A percentile compares a stretch with the other conserved stretches of the same genome.
Evolutionary conservation across 1,284 basidiomycete species (phyloP).

Genomic region (Volvariella volvacea): DNA sequence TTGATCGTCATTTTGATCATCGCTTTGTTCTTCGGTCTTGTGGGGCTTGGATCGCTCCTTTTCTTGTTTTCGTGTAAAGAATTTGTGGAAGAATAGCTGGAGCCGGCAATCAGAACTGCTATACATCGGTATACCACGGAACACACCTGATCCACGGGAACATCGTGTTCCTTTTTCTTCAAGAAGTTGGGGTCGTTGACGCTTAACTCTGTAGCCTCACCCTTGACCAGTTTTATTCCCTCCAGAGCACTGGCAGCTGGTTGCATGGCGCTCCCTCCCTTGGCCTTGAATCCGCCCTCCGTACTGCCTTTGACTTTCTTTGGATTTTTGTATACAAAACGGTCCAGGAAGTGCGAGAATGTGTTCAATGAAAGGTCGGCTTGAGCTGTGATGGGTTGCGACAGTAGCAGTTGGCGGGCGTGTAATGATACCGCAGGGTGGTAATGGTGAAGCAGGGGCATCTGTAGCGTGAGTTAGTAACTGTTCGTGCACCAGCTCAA

Average conservation of each 20-base stretch:
- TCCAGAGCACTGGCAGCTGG: conserved; percentile 69
- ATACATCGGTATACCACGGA: conserved; percentile 5
- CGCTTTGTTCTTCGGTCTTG: conserved; percentile 25
- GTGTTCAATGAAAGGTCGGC: conserved; percentile 92
- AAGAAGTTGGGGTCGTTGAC: conserved; percentile 82
- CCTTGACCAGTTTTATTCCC: conserved; percentile 71
- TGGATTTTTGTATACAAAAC: conserved; percentile 90
- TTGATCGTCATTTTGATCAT: conserved; percentile 25
- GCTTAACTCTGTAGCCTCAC: conserved; percentile 43
- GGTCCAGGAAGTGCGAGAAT: conserved; percentile 86
- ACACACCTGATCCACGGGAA: conserved; percentile 84
- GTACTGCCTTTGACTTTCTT: conserved; percentile 54
- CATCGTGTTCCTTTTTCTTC: conserved; percentile 64
- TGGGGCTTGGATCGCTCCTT: conserved; percentile 34
- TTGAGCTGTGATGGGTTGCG: conserved; percentile 69
- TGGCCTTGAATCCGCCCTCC: conserved; percentile 35
- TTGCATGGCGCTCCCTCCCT: conserved; percentile 91
- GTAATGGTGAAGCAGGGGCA: conserved; percentile 79
- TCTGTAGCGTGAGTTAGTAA: conserved; percentile 30
- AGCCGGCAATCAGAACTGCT: background rate
- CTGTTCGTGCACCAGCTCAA: background rate
- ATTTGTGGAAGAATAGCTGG: conserved; percentile 64
- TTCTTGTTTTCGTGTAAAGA: conserved; percentile 58
- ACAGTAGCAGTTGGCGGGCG: conserved; percentile 73
- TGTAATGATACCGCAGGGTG: conserved; percentile 91